These are phyloP conservation scores for Sorghum bicolor DNA, from an alignment of 176 grass and related monocot species.

Conservation along the genomic window DNA sequence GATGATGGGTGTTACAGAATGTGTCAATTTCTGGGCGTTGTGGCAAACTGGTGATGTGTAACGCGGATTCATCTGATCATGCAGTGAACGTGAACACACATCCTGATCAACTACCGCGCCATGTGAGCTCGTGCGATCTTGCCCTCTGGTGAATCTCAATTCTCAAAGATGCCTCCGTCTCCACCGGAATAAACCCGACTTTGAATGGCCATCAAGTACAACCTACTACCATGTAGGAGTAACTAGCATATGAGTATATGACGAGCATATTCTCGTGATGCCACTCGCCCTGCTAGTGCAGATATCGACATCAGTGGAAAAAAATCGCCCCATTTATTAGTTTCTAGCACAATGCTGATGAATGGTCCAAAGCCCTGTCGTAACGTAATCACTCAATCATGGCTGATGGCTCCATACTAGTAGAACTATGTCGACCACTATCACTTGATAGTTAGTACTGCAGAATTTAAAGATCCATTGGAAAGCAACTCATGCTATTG, in stretches of 20 bases:
- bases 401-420: constrained; percentile 20
- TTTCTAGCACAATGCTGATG: not conserved
- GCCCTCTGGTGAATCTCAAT: not conserved
- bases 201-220: not conserved
- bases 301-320: not conserved
- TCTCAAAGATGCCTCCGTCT: constrained; percentile 22
- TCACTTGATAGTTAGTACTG: not conserved
- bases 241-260: not conserved
- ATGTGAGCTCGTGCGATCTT: not conserved
- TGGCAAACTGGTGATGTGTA: not conserved
- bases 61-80: not conserved
- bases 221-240: not conserved
- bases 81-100: not conserved
- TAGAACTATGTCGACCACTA: not conserved
- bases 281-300: not conserved
- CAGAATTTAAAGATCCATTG: not conserved
- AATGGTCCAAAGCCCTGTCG: not conserved
- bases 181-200: constrained; percentile 25
- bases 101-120: not conserved
- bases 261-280: constrained; percentile 32
- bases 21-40: not conserved
- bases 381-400: constrained; percentile 12
- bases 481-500: constrained; percentile 4
- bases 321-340: not conserved
- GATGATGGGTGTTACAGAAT: too few species aligned